Base-by-base conservation (phyloP, 2,329 filamentous ascomycete species). In the Aspergillus fischeri region DNA sequence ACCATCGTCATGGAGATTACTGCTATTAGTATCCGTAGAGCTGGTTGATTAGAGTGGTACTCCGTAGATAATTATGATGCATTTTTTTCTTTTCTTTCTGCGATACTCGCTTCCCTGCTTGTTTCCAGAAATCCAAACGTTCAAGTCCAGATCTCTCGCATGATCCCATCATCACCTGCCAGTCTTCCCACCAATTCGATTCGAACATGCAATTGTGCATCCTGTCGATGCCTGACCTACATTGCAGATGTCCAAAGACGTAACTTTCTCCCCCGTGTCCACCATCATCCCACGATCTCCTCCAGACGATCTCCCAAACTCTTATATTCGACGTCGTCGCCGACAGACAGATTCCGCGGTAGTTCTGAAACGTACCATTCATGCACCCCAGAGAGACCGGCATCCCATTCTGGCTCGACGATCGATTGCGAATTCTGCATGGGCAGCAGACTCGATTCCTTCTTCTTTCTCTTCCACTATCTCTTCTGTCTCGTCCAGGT, bases 301-400 rank as follows among this genome's bases (percentile, higher is more conserved):
- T 25, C 44, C 21, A 17, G 8, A 47, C 5, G 44, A 47, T 24
- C 21, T 7, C 14, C 21, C 21, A 14, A 11, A n/a, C 25, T 5
- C 11, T 47, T 24, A 24, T 47, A 51, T 50, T 44, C 35, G 42
- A 56, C 57, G 57, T 52, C 59, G 49, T 38, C 60, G 61, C 49
- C 60, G 63, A 45, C 62, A 65, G 54, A 65, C 63, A 45, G 63
- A 61, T 41, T 65, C 60, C 32, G 61, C 60, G 45, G 55, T 61
- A 20, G 20, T 51, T 41, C 35, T 51, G 49, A 51, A 60, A 51
- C 60, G 52, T 53, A 52, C 53, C 53, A 60, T 56, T 42, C 49
- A 65, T 63, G 60, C 49, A 45, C 54, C 50, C 28, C 56, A 56
- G 32, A 57, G 42, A 45, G 53, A 56, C 24, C 41, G 49, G 50